phyloP scores from a whole-genome alignment of 352 stramenopile genomes.

The Pythium aquatile region DNA sequence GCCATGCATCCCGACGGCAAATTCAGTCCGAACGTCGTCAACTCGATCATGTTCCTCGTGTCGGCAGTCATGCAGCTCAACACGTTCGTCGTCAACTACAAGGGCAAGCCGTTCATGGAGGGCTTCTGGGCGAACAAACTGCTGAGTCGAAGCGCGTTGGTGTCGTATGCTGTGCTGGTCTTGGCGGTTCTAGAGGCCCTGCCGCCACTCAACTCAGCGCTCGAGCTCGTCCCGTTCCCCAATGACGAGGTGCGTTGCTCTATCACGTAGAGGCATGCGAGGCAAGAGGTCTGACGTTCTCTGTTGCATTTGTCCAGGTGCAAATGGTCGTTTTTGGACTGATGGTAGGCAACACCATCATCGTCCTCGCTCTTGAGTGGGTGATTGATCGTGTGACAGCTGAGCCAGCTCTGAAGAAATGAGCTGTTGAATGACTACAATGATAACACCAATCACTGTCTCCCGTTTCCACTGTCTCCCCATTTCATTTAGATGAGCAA shows the following conservation, averaged over 20 bases:
- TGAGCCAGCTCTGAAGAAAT: not conserved
- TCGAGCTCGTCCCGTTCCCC: conserved; percentile 43
- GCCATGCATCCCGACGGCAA: conserved; percentile 63
- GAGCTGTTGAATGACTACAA: not conserved
- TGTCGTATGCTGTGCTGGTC: conserved; percentile 31
- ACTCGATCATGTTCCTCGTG: conserved; percentile 94
- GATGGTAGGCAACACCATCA: conserved; percentile 53
- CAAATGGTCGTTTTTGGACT: conserved; percentile 43
- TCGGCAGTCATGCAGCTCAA: conserved; percentile 67
- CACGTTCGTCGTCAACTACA: conserved; percentile 57
- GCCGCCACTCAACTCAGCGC: conserved; percentile 31
- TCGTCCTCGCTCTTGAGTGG: conserved; percentile 50
- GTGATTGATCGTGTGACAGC: conserved; percentile 16
- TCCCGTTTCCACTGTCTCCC: not conserved
- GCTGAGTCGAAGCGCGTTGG: conserved; percentile 32
- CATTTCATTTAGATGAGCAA: not conserved
- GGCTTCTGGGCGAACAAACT: conserved; percentile 44
- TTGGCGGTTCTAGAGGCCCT: conserved; percentile 35
- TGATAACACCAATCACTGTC: not conserved
- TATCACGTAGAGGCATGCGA: not conserved
- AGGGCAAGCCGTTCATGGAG: conserved; percentile 55
- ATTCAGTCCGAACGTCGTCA: conserved; percentile 94
- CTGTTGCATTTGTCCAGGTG: conserved; percentile 29
- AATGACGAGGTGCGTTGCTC: conserved; percentile 32
- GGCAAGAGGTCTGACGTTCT: not conserved